Evolutionary conservation across 106 monocot species (phyloP), one percentile per base, ranked within the genome.

Genomic region (Vanilla planifolia): DNA sequence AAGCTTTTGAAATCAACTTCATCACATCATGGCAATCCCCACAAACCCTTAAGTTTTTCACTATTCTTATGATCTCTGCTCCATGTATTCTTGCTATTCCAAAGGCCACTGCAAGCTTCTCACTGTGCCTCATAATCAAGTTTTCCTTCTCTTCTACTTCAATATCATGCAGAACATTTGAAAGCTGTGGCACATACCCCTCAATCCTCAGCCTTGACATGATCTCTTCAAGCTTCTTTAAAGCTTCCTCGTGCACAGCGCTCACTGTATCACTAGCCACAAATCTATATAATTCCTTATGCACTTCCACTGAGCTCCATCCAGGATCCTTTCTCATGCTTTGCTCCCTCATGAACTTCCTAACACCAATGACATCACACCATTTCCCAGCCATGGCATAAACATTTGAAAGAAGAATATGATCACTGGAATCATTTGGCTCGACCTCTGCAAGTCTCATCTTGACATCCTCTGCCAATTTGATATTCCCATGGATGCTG

Each of bases 81-180:
- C 39, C 21, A 10, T 20, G 1, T 4, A 50, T 55, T 32, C 76
- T 77, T 3, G 77, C 70, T 15, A 85, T 29, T 3, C 76, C 80
- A 17, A 80, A 80, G 28, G 80, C 85, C 70, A 85, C 80, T 2
- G 85, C 85, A 47, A 85, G 74, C 74, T 86, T 86, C 74, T 81
- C 80, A 28, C 85, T 80, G 29, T 86, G 86, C 56, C 58, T 63
- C 33, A 33, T 48, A 15, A 86, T 62, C 0, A 72, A 55, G 28
- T 68, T 48, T 19, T 81, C 46, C 60, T 81, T 81, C 66, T 86
- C 81, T 24, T 86, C 80, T 24, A 78, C 77, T 51, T 78, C 80
- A 24, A 86, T 74, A 47, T 81, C 78, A 59, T 72, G 81, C 69
- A 81, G 60, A 48, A 81, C 77, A 29, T 44, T 78, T 2, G 17